These are phyloP conservation scores for Crucihimalaya himalaica DNA, from an alignment of 345 rosid genomes.

Conservation along the genomic window DNA sequence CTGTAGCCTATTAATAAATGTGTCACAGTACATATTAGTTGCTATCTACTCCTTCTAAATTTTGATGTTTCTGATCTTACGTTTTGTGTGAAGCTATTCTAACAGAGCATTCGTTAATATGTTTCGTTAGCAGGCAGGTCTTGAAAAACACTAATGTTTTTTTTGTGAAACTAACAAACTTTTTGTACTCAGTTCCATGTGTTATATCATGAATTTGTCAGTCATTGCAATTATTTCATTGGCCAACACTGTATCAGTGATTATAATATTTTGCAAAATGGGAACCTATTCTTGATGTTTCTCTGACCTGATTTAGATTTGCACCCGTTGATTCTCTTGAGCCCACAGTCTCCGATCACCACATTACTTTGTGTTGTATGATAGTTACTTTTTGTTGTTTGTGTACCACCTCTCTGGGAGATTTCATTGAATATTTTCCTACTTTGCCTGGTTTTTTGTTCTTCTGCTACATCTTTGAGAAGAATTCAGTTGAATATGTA, in stretches of 20 bases:
- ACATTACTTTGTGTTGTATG: neutral
- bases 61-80: conserved; percentile 1
- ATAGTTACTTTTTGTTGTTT: neutral
- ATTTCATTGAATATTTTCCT: conserved; percentile 2
- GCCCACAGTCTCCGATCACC: neutral
- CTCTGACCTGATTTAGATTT: neutral
- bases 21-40: neutral
- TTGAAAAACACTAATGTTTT: neutral
- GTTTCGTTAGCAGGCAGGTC: neutral
- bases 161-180: neutral
- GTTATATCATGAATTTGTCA: neutral
- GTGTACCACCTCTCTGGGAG: neutral
- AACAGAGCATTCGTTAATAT: conserved; percentile 7
- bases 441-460: conserved; percentile 6
- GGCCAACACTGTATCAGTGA: neutral
- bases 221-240: neutral
- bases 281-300: neutral
- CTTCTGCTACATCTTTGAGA: conserved; percentile 4
- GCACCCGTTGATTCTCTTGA: neutral
- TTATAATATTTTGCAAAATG: neutral
- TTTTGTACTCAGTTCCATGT: neutral
- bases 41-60: neutral
- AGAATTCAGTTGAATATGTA: neutral
- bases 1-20: neutral
- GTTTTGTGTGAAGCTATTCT: neutral